Evolutionary conservation across 2,329 filamentous ascomycete species (phyloP).

Genomic region (Diaporthe amygdali): DNA sequence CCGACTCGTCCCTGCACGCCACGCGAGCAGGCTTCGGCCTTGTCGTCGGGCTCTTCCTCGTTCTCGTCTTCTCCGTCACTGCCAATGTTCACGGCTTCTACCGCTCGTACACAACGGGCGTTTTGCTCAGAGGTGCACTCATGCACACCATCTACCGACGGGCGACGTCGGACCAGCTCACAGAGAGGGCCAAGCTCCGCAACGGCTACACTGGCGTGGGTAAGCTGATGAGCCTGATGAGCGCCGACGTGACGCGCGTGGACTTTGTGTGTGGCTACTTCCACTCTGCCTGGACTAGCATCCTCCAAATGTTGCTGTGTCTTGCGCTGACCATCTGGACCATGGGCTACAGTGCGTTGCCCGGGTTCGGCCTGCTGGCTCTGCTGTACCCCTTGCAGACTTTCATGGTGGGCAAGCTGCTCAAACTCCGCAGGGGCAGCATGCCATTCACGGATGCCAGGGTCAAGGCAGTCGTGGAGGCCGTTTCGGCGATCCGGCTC

Average conservation of each 20-base stretch:
- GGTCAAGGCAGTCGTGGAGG: slow-evolving; percentile 33
- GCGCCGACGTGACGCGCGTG: slow-evolving; percentile 37
- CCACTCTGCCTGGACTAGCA: slow-evolving; percentile 37
- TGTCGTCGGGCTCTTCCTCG: slow-evolving; percentile 30
- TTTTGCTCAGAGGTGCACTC: slow-evolving; percentile 29
- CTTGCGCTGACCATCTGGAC: slow-evolving; percentile 31
- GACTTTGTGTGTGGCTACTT: slow-evolving; percentile 40
- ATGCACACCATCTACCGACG: slow-evolving; percentile 30
- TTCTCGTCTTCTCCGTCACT: slow-evolving; percentile 33
- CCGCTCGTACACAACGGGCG: slow-evolving; percentile 28
- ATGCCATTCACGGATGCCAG: slow-evolving; percentile 34
- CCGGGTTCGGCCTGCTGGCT: slow-evolving; percentile 32
- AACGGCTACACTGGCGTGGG: slow-evolving; percentile 30
- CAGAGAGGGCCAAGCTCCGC: slow-evolving; percentile 26
- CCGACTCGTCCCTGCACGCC: slow-evolving; percentile 30
- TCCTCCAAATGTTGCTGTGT: slow-evolving; percentile 37
- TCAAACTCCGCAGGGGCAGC: slow-evolving; percentile 31
- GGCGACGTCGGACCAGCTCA: slow-evolving; percentile 29
- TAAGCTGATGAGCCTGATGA: slow-evolving; percentile 39
- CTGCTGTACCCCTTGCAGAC: slow-evolving; percentile 32
- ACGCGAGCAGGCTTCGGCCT: slow-evolving; percentile 31
- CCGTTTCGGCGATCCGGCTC: slow-evolving; percentile 33
- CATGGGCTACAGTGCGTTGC: slow-evolving; percentile 33
- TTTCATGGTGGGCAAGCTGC: slow-evolving; percentile 29
- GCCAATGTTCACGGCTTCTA: slow-evolving; percentile 35